Percentiles rank a stretch among this genome's conserved stretches.
Evolutionary conservation across 495 filamentous ascomycete species (phyloP).

Genomic region (Penicillium steckii): DNA sequence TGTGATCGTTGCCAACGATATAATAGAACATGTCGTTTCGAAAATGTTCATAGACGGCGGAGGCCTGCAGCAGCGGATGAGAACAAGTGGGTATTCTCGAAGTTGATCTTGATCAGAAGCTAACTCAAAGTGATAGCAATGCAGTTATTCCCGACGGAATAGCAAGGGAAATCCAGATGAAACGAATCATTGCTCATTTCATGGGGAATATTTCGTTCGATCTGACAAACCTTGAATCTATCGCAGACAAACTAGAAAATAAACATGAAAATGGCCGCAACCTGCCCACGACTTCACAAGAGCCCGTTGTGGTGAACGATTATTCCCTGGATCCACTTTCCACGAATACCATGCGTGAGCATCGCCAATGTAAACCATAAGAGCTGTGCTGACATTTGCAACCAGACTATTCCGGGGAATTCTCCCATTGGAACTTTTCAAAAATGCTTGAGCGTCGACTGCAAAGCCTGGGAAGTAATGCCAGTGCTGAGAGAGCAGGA

Average conservation of each 20-base stretch:
- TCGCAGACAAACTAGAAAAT: constrained; percentile 4
- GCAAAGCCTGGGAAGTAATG: constrained; percentile 17
- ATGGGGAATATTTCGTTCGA: constrained; percentile 17
- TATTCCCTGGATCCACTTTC: constrained; percentile 20
- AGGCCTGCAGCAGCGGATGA: background rate
- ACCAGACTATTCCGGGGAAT: constrained; percentile 47
- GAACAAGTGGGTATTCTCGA: background rate
- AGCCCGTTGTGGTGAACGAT: background rate
- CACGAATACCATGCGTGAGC: constrained; percentile 18
- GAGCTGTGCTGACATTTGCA: background rate
- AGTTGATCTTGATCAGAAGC: background rate
- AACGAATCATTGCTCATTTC: constrained; percentile 16
- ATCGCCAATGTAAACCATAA: background rate
- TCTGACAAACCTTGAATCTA: background rate
- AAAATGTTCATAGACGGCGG: background rate
- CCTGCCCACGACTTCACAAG: background rate
- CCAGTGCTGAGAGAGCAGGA: constrained; percentile 15
- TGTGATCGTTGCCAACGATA: constrained; percentile 16
- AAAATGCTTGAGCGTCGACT: constrained; percentile 44
- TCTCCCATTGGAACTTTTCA: constrained; percentile 48
- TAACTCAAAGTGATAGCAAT: background rate
- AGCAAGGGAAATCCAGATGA: constrained; percentile 5
- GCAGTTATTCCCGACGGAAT: background rate
- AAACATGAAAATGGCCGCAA: background rate
- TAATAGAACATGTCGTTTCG: constrained; percentile 13